Evolutionary conservation across 2,329 filamentous ascomycete species (phyloP), one percentile per base, ranked within the genome.

Genomic region (Pseudogymnoascus sp.): DNA sequence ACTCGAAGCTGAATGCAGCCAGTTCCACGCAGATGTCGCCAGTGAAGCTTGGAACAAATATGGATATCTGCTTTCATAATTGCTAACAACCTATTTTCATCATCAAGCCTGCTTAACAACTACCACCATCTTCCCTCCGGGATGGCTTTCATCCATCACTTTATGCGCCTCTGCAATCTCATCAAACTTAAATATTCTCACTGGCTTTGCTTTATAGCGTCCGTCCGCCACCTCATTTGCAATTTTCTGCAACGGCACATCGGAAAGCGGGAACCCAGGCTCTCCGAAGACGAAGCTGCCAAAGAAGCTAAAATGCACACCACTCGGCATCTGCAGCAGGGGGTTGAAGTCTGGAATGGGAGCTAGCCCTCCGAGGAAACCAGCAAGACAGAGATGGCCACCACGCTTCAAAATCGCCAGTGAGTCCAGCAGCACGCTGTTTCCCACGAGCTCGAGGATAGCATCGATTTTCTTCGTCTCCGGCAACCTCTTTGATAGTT

Each of bases 361-460:
- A 22, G 28, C 64, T 8, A 68, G 64, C 0, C 66, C 67, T 7
- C 67, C 67, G 2, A 67, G 59, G 8, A 58, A 67, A 1, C 66
- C 65, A 20, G 64, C 66, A 2, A 62, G 43, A 32, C 59, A 65
- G 2, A 67, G 20, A 8, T 61, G 60, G 11, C 66, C 64, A 2
- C 65, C 64, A 16, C 59, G 62, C 9, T 50, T 41, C 2, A 61
- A 28, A 20, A 65, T 61, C 5, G n/a, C 58, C 7, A 66, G n/a
- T 1, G 64, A 65, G 22, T 67, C 66, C 8, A 66, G 63, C 2
- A 62, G 18, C 8, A 59, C 60, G 25, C 59, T 60, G 32, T 65
- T 65, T n/a, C 62, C 64, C 6, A 64, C 62, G 6, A 65, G 57
- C 14, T 65, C 50, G 14, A 64, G 43, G 2, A 63, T 58, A 25